Conservation (phyloP, 1,139 yeast genomes). For the Candida sojae region DNA sequence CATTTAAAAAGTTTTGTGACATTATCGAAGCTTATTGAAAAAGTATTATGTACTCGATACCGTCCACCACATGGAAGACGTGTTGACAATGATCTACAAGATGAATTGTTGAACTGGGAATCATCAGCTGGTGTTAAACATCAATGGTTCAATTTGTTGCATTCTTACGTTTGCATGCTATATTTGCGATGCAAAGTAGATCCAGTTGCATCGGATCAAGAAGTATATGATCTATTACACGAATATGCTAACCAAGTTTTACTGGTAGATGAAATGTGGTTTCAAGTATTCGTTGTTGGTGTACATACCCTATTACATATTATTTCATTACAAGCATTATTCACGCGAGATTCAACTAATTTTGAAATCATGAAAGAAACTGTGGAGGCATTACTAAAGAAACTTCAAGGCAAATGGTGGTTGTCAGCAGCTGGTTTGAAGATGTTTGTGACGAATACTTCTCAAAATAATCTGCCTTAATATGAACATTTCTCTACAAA, state of each 20-base stretch:
- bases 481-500: no score
- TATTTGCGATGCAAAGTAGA: conserved; percentile 26
- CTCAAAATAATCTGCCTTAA: no score
- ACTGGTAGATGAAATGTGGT: conserved; percentile 6
- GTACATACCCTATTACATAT: conserved; percentile 27
- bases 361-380: neutral
- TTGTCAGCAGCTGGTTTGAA: neutral
- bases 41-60: conserved; percentile 21
- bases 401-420: conserved; percentile 1
- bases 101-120: conserved; percentile 18
- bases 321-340: conserved; percentile 21
- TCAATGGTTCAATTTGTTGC: conserved; percentile 17
- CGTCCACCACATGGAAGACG: conserved; percentile 25
- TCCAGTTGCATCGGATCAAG: conserved; percentile 20
- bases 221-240: conserved; percentile 5
- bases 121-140: neutral
- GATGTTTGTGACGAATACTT: neutral
- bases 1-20: conserved; percentile 22
- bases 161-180: conserved; percentile 20
- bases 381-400: neutral
- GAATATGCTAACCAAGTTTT: neutral
- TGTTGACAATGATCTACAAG: conserved; percentile 16
- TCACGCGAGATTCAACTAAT: neutral
- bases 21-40: conserved; percentile 20
- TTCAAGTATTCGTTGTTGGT: conserved; percentile 20